Evolutionary conservation across 2,329 filamentous ascomycete genomes (phyloP).

Genomic region (Penicillium sp.): DNA sequence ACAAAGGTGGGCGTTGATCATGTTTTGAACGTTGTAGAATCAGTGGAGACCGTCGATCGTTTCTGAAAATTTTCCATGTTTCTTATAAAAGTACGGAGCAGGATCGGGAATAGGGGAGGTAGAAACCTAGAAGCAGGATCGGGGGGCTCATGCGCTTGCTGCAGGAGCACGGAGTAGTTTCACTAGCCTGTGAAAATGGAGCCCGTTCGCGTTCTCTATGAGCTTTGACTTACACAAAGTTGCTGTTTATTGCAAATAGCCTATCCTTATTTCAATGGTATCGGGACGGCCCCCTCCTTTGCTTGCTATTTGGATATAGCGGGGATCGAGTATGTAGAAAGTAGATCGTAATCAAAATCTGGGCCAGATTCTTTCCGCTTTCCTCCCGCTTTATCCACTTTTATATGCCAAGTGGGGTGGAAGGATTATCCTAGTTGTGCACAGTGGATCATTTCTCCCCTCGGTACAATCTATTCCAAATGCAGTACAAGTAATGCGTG

Average conservation of each 20-base stretch:
- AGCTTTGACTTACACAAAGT: neutral
- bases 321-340: neutral
- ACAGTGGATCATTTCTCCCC: neutral
- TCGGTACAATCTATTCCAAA: neutral
- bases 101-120: neutral
- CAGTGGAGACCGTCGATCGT: neutral
- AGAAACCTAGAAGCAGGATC: neutral
- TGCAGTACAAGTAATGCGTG: neutral
- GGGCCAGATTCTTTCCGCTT: neutral
- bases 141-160: neutral
- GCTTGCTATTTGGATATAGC: neutral
- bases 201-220: neutral
- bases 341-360: neutral
- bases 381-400: neutral
- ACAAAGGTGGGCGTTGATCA: neutral
- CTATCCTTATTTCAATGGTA: neutral
- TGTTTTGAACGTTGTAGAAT: neutral
- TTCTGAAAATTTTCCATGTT: neutral
- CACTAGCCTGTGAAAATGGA: neutral
- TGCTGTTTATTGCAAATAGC: neutral
- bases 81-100: neutral
- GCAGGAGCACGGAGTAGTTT: neutral
- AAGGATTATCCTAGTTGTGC: neutral
- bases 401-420: neutral
- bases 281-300: neutral